Evolutionary conservation across 1,284 basidiomycete species (phyloP).

Genomic region (Moesziomyces globuligerus): DNA sequence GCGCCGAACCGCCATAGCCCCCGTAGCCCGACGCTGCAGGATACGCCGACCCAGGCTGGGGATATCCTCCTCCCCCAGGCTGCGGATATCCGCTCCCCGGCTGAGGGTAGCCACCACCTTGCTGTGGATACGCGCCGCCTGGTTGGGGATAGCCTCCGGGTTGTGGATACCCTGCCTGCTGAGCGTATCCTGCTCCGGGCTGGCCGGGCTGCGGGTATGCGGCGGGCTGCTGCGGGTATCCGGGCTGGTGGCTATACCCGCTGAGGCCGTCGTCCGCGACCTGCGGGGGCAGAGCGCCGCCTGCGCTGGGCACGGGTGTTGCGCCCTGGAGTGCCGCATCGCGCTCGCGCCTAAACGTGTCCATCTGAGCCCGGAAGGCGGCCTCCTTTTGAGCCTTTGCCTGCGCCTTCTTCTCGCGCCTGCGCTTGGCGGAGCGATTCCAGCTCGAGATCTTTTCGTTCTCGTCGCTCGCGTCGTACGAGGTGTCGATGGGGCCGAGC

Average conservation of each 20-base stretch:
- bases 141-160: background rate
- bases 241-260: slow-evolving; percentile 32
- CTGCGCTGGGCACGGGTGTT: slow-evolving; percentile 32
- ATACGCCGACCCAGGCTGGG: slow-evolving; percentile 6
- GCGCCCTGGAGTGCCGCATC: slow-evolving; percentile 18
- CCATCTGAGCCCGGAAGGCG: slow-evolving; percentile 14
- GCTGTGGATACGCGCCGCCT: slow-evolving; percentile 1
- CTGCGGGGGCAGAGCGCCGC: slow-evolving; percentile 30
- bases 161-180: background rate
- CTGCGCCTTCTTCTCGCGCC: slow-evolving; percentile 26
- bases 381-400: slow-evolving; percentile 25
- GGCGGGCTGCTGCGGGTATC: slow-evolving; percentile 24
- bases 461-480: slow-evolving; percentile 57
- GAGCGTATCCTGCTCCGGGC: background rate
- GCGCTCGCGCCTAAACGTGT: slow-evolving; percentile 23
- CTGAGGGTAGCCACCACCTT: background rate
- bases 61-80: slow-evolving; percentile 10
- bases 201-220: slow-evolving; percentile 14
- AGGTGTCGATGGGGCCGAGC: slow-evolving; percentile 54
- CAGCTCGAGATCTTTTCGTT: slow-evolving; percentile 8
- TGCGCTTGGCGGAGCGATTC: slow-evolving; percentile 8
- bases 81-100: slow-evolving; percentile 2
- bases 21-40: slow-evolving; percentile 13
- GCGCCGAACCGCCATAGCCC: slow-evolving; percentile 14
- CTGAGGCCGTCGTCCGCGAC: slow-evolving; percentile 12